A percentile compares a stretch with the other conserved stretches of the same genome.
These are phyloP conservation scores for Fusarium siculi DNA, from an alignment of 2,329 filamentous ascomycete species.

Conservation along the genomic window DNA sequence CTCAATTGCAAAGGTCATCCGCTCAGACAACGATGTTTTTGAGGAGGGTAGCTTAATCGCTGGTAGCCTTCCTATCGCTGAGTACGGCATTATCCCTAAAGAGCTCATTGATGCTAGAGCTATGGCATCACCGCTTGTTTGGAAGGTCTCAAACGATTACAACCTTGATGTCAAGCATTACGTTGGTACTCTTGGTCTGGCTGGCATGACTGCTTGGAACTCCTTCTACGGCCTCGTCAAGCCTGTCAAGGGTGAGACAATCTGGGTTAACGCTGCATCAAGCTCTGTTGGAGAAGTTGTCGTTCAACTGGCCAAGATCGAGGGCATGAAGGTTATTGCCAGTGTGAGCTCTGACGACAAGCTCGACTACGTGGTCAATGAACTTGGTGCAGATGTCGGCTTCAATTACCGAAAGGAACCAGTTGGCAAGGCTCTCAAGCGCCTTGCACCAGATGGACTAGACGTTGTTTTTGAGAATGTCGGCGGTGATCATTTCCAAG, in stretches of 20 bases:
- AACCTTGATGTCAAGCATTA: neutral
- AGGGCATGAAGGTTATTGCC: neutral
- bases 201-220: neutral
- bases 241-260: neutral
- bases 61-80: neutral
- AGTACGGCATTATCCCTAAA: neutral
- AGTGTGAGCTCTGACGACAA: neutral
- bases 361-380: neutral
- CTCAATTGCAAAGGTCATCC: neutral
- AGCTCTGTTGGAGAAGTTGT: neutral
- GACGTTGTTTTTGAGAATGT: neutral
- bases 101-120: neutral
- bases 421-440: neutral
- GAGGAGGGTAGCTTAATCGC: neutral
- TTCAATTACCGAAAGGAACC: neutral
- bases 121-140: neutral
- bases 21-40: neutral
- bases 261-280: neutral
- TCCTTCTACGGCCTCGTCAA: neutral
- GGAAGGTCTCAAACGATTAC: neutral
- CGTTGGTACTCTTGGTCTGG: neutral
- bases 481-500: neutral
- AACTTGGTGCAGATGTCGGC: neutral
- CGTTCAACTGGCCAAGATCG: neutral
- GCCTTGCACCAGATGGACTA: neutral